phyloP scores from a whole-genome alignment of 345 rosid genomes.

The Pelargonium nanum region DNA sequence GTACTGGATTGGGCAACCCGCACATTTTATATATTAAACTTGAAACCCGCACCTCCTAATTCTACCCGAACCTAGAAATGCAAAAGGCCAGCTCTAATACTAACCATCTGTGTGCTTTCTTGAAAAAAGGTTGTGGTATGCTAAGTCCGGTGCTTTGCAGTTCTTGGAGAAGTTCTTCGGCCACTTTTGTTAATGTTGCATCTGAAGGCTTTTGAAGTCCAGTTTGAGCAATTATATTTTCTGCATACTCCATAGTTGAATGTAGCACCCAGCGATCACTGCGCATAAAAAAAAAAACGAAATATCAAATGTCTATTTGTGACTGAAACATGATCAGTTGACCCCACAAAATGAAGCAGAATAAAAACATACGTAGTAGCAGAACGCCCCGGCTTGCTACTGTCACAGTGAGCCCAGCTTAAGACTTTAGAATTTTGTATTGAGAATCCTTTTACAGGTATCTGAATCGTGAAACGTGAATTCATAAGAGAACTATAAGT shows the following conservation, averaged over 20 bases:
- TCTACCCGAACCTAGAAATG: too few species aligned
- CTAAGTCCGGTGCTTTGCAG: constrained; percentile 44
- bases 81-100: constrained; percentile 10
- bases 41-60: too few species aligned
- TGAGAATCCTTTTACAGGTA: constrained; percentile 57
- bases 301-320: neutral
- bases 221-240: constrained; percentile 38
- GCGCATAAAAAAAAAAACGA: neutral
- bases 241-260: constrained; percentile 58
- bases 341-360: neutral
- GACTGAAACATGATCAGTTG: neutral
- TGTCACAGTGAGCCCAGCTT: constrained; percentile 71
- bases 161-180: constrained; percentile 63
- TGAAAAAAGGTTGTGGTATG: constrained; percentile 55
- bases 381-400: constrained; percentile 71
- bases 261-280: constrained; percentile 85
- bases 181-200: constrained; percentile 36
- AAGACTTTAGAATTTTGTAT: constrained; percentile 52
- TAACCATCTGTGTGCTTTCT: constrained; percentile 80
- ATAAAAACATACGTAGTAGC: constrained; percentile 31
- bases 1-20: too few species aligned
- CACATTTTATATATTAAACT: too few species aligned
- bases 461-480: constrained; percentile 22
- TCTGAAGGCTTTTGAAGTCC: constrained; percentile 58
- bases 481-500: neutral